phyloP scores from a whole-genome alignment of 2,329 filamentous ascomycete genomes.

The Fusarium longipes region DNA sequence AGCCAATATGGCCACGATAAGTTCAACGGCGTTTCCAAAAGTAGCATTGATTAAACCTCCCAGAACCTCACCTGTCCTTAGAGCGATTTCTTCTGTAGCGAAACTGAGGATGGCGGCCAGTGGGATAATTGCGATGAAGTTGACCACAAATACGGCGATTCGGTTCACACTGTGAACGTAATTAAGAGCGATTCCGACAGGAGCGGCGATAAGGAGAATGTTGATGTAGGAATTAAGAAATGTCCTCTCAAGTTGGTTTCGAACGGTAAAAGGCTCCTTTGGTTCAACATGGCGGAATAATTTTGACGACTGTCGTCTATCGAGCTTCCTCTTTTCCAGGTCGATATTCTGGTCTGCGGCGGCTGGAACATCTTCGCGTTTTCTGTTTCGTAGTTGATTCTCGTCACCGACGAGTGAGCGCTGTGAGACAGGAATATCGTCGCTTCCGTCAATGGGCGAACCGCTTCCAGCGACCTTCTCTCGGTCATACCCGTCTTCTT shows the following conservation, averaged over 20 bases:
- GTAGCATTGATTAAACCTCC: conserved; percentile 91
- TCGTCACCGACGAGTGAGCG: conserved; percentile 37
- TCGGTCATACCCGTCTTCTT: conserved; percentile 22
- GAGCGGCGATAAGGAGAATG: conserved; percentile 79
- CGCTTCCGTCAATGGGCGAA: conserved; percentile 34
- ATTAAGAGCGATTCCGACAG: conserved; percentile 80
- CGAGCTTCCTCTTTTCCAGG: conserved; percentile 48
- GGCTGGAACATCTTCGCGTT: conserved; percentile 38
- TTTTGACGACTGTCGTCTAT: conserved; percentile 56
- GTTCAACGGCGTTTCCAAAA: conserved; percentile 91
- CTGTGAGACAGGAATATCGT: conserved; percentile 36
- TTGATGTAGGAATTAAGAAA: conserved; percentile 90
- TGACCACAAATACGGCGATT: conserved; percentile 82
- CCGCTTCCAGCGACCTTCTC: conserved; percentile 27
- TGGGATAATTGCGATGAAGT: conserved; percentile 93
- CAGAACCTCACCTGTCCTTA: conserved; percentile 83
- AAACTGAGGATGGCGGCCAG: conserved; percentile 88
- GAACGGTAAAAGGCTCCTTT: conserved; percentile 67
- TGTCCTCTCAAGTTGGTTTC: conserved; percentile 77
- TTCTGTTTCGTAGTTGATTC: conserved; percentile 49
- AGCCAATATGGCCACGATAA: conserved; percentile 90
- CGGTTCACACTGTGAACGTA: conserved; percentile 67
- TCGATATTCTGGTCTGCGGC: conserved; percentile 21
- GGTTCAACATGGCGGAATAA: conserved; percentile 61
- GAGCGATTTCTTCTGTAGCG: conserved; percentile 89